phyloP scores from a whole-genome alignment of 345 rosid genomes.

The Euphorbia lathyris region DNA sequence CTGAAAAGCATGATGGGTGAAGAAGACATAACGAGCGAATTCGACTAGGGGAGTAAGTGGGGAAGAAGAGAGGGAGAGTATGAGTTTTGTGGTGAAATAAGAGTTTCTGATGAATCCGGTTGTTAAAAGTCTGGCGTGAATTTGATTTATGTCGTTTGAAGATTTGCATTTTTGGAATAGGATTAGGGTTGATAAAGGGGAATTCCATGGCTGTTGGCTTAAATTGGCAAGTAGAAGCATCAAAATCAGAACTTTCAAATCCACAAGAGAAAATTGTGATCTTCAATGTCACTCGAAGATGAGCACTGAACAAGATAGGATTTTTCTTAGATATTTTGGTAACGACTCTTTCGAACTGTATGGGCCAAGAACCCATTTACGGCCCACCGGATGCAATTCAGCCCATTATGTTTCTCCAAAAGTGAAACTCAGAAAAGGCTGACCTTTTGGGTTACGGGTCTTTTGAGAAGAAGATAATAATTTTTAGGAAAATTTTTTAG shows the following conservation, averaged over 20 bases:
- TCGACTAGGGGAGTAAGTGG: slow-evolving; percentile 23
- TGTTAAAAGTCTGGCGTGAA: slow-evolving; percentile 41
- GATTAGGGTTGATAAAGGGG: slow-evolving; percentile 30
- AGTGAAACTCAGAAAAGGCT: too few species aligned
- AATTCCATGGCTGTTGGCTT: slow-evolving; percentile 42
- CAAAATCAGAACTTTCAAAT: neutral
- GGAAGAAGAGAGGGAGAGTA: slow-evolving; percentile 35
- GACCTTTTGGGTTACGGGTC: too few species aligned
- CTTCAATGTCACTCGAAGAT: neutral
- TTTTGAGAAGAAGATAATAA: too few species aligned
- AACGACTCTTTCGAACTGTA: neutral
- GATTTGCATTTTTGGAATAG: slow-evolving; percentile 39
- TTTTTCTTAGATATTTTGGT: neutral
- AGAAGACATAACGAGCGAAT: slow-evolving; percentile 42
- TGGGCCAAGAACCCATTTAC: neutral
- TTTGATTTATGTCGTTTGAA: slow-evolving; percentile 29
- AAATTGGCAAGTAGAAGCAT: slow-evolving; percentile 30
- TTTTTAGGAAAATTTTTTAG: too few species aligned
- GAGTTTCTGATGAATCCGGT: slow-evolving; percentile 36
- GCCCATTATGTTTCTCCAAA: too few species aligned
- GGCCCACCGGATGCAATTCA: neutral
- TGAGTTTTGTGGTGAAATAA: slow-evolving; percentile 31
- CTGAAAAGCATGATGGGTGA: slow-evolving; percentile 19
- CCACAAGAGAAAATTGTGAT: neutral
- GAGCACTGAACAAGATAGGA: neutral